Evolutionary conservation across 1,139 yeast species (phyloP), one percentile per base, ranked within the genome.

Genomic region (Sugiyamaella novakii): DNA sequence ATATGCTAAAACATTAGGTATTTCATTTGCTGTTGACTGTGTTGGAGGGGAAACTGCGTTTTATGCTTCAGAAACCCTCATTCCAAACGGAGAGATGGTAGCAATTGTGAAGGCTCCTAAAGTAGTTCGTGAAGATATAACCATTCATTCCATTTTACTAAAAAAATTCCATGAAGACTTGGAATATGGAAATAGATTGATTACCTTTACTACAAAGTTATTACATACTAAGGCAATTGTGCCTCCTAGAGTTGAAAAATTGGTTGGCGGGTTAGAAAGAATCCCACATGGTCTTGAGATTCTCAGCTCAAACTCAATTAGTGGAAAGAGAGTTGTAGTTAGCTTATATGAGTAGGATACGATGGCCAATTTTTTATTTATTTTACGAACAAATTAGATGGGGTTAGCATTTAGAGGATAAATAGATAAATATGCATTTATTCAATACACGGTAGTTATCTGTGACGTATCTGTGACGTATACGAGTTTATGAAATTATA

Each of bases 91-190:
- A n/a, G 35, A 36, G 24, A 14, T 47, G 29, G 50, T 43, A 3
- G 39, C 37, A 19, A 42, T 47, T 11, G 50, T 47, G 11, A 35
- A 47, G 25, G 39, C 46, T 7, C 50, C 50, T 10, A 47, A 36
- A 17, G 15, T 30, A 37, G 52, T 18, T 29, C 60, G 66, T 7
- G 59, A 62, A 1, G 56, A 61, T n/a, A 59, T 68, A 5, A 61
- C 61, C 1, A 54, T 67, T 0, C 66, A 62, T 45, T 64, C 66
- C 14, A 75, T 75, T 1, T 57, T 66, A 10, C 69, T 75, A 29
- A 75, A 75, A 53, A 61, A 61, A 49, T 75, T 75, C 54, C 79
- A 75, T 51, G 79, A 75, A 57, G 70, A 75, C 52, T 43, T 71
- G 15, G 58, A 56, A 6, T 72, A 65, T 57, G 79, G 79, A 11